Conservation (phyloP, 2,329 filamentous ascomycete genomes). For the Chrysoporthe cubensis region DNA sequence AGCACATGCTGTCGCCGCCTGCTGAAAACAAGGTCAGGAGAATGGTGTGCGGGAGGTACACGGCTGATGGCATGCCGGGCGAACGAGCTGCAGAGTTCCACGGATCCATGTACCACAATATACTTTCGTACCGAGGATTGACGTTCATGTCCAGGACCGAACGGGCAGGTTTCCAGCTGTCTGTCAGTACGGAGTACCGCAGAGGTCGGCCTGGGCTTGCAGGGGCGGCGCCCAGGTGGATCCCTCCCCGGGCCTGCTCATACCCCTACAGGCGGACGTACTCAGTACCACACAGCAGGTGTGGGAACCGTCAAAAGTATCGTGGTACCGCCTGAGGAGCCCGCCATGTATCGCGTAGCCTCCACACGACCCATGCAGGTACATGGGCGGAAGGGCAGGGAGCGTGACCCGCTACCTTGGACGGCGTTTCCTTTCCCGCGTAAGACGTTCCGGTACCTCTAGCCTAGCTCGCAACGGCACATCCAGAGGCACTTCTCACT, state of each 20-base stretch:
- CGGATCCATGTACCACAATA: not conserved
- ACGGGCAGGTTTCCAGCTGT: not conserved
- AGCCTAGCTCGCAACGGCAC: not conserved
- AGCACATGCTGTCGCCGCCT: not conserved
- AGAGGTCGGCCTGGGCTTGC: not conserved
- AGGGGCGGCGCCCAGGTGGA: constrained; percentile 22
- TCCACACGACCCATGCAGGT: constrained; percentile 25
- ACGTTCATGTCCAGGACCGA: not conserved
- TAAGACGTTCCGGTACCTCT: constrained; percentile 27
- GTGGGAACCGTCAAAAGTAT: not conserved
- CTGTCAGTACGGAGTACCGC: no score
- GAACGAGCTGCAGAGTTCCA: constrained; percentile 15
- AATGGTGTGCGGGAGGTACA: not conserved
- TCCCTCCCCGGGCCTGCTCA: constrained; percentile 15
- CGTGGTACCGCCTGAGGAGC: constrained; percentile 11
- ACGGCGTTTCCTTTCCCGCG: constrained; percentile 28
- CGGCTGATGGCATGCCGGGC: not conserved
- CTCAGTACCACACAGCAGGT: not conserved
- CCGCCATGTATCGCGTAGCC: constrained; percentile 5
- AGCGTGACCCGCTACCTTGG: constrained; percentile 26
- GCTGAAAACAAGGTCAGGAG: constrained; percentile 7
- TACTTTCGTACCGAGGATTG: constrained; percentile 1
- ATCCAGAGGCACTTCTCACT: not conserved
- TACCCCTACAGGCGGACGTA: not conserved
- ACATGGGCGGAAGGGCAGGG: constrained; percentile 21